phyloP scores from a whole-genome alignment of 345 rosid species.

The Schrenkiella parvula region DNA sequence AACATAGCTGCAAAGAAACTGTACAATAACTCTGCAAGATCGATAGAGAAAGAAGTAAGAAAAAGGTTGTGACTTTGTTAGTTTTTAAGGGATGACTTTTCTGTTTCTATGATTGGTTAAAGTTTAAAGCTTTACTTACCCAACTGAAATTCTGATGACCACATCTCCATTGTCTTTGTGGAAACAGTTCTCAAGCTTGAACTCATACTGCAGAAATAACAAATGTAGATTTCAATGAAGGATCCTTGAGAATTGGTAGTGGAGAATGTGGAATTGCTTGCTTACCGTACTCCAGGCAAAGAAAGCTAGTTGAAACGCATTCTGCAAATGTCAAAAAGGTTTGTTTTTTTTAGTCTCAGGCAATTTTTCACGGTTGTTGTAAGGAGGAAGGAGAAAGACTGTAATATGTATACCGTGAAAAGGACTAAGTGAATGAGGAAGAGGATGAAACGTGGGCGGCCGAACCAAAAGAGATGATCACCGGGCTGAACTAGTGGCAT shows the following conservation, averaged over 20 bases:
- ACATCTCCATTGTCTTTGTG: conserved; percentile 45
- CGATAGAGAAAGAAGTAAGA: neutral
- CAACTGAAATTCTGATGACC: conserved; percentile 63
- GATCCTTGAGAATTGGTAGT: neutral
- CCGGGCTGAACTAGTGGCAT: conserved; percentile 78
- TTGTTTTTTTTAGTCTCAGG: neutral
- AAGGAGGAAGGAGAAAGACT: neutral
- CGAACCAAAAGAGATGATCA: conserved; percentile 92
- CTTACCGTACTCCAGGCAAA: conserved; percentile 81
- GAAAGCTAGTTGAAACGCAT: conserved; percentile 91
- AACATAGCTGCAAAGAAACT: conserved; percentile 85
- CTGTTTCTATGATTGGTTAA: neutral
- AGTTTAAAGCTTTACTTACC: conserved; percentile 41
- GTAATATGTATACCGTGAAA: conserved; percentile 56
- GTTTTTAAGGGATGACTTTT: neutral
- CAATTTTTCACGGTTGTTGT: neutral
- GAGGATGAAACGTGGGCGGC: conserved; percentile 68
- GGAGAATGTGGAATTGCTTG: neutral
- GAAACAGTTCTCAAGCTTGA: conserved; percentile 58
- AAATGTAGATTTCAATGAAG: neutral
- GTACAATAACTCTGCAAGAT: conserved; percentile 58
- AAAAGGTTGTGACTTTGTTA: conserved; percentile 4
- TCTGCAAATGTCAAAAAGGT: conserved; percentile 37
- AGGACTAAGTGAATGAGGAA: conserved; percentile 82
- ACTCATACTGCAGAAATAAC: conserved; percentile 49